Evolutionary conservation across 2,329 filamentous ascomycete species (phyloP).

Genomic region (Niveomyces coronatus): DNA sequence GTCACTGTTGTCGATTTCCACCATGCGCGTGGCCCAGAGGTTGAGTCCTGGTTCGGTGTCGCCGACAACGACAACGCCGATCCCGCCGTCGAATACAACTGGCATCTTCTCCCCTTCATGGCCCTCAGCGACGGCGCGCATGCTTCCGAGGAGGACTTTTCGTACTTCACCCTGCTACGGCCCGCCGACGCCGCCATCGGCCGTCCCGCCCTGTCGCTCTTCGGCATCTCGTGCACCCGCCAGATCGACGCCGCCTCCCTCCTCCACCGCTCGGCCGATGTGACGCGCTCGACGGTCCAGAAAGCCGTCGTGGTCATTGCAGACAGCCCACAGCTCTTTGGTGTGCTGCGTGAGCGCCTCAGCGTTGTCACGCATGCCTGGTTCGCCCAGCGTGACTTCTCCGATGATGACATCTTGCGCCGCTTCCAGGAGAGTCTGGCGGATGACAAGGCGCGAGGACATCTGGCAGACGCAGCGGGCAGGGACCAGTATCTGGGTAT

Average conservation of each 20-base stretch:
- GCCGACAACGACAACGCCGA: constrained; percentile 55
- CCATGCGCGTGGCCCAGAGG: constrained; percentile 80
- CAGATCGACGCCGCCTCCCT: constrained; percentile 76
- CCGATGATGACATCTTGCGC: constrained; percentile 79
- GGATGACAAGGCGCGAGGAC: constrained; percentile 49
- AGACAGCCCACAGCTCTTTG: constrained; percentile 82
- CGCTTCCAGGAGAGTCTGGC: constrained; percentile 84
- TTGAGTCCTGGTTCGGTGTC: constrained; percentile 81
- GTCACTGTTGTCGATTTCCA: constrained; percentile 78
- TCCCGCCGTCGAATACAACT: constrained; percentile 75
- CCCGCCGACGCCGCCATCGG: constrained; percentile 40
- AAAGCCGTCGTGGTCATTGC: constrained; percentile 96
- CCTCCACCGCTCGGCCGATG: constrained; percentile 70
- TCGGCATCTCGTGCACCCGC: constrained; percentile 90
- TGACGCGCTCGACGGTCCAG: constrained; percentile 94
- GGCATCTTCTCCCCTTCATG: constrained; percentile 91
- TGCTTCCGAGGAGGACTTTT: constrained; percentile 89
- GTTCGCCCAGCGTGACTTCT: constrained; percentile 92
- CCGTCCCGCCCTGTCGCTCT: constrained; percentile 72
- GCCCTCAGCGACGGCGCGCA: constrained; percentile 92
- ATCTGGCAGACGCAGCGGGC: constrained; percentile 56
- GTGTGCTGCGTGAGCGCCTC: constrained; percentile 79
- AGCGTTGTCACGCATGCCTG: constrained; percentile 87
- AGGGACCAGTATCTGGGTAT: constrained; percentile 80
- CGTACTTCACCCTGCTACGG: constrained; percentile 85